Evolutionary conservation across 345 rosid species (phyloP).

Genomic region (Gossypium longicalyx): DNA sequence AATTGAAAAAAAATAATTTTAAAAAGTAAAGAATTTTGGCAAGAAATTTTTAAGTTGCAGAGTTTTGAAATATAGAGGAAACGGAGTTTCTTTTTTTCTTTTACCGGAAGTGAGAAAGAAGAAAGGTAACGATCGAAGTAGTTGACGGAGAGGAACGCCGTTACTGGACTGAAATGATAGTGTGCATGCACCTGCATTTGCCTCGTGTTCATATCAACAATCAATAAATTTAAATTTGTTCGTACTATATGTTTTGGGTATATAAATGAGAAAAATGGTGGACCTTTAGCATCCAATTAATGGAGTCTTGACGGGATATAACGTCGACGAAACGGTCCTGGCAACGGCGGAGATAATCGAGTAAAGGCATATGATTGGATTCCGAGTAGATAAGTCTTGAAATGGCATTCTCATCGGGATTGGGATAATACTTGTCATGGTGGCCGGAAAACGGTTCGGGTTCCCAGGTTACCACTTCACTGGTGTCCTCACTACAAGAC

Average conservation of each 20-base stretch:
- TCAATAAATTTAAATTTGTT: neutral
- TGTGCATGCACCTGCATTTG: constrained; percentile 49
- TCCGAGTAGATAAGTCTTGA: constrained; percentile 34
- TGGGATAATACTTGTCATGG: neutral
- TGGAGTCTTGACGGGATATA: constrained; percentile 63
- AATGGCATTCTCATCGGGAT: constrained; percentile 23
- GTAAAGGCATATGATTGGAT: constrained; percentile 27
- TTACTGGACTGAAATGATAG: constrained; percentile 45
- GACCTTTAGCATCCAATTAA: constrained; percentile 65
- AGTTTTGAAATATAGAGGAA: neutral
- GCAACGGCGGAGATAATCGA: constrained; percentile 41
- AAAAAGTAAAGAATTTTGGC: neutral
- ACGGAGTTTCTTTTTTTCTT: neutral
- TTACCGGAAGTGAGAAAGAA: constrained; percentile 38
- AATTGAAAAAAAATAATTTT: neutral
- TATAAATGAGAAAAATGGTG: neutral
- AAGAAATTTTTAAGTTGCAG: neutral
- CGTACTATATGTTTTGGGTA: neutral
- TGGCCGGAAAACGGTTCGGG: constrained; percentile 24
- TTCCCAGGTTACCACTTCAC: constrained; percentile 22
- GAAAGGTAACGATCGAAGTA: constrained; percentile 67
- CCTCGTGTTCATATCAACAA: neutral
- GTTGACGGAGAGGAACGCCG: constrained; percentile 52
- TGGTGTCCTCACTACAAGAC: constrained; percentile 26
- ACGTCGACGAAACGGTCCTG: constrained; percentile 36